Conservation (phyloP, 352 stramenopile species). For the Phytophthora kernoviae region DNA sequence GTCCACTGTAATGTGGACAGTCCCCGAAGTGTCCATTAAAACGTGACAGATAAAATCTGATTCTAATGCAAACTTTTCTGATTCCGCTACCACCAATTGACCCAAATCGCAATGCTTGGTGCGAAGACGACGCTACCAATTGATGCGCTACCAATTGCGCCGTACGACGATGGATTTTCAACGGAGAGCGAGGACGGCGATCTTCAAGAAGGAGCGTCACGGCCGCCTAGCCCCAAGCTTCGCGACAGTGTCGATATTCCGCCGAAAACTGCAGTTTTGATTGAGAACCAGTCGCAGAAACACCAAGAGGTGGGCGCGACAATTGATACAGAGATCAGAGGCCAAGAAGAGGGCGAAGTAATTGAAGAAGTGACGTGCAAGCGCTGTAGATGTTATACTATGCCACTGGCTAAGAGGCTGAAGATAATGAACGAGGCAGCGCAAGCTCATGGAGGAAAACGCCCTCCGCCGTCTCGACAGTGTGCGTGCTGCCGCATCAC, state of each 20-base stretch:
- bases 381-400: constrained; percentile 11
- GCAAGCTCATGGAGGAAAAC: constrained; percentile 6
- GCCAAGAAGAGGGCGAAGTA: constrained; percentile 17
- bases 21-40: no score
- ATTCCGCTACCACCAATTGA: not conserved
- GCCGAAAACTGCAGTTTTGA: not conserved
- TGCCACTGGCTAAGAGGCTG: not conserved
- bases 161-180: constrained; percentile 36
- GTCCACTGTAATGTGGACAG: no score
- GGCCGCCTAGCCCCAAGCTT: not conserved
- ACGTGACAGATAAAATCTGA: no score
- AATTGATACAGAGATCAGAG: not conserved
- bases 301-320: not conserved
- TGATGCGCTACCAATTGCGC: constrained; percentile 16
- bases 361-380: constrained; percentile 13
- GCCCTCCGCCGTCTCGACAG: constrained; percentile 9
- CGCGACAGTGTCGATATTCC: not conserved
- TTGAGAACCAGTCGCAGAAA: constrained; percentile 13
- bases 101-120: constrained; percentile 15
- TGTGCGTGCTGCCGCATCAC: constrained; percentile 31
- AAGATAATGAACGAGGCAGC: constrained; percentile 13
- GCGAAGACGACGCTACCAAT: constrained; percentile 23
- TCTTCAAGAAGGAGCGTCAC: not conserved
- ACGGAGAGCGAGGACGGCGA: constrained; percentile 37
- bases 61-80: not conserved